These are phyloP conservation scores for Leccinum variabile DNA, from an alignment of 1,284 basidiomycete genomes.

Conservation along the genomic window DNA sequence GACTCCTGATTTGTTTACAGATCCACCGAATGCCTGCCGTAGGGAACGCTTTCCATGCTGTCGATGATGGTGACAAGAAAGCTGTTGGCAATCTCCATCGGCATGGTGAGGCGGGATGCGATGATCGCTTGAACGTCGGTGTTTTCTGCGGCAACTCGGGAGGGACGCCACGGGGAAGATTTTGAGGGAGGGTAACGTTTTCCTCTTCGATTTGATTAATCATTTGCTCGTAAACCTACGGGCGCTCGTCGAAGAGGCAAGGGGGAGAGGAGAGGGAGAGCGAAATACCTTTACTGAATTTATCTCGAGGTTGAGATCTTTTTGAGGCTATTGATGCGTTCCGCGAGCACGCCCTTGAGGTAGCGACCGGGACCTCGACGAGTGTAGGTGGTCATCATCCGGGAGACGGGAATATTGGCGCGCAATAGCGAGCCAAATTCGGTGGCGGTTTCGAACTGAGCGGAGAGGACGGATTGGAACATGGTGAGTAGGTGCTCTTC, in stretches of 20 bases:
- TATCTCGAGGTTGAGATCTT: slow-evolving; percentile 97
- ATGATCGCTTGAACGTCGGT: slow-evolving; percentile 97
- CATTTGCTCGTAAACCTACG: slow-evolving; percentile 95
- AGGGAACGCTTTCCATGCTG: slow-evolving; percentile 95
- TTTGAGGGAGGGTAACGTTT: slow-evolving; percentile 85
- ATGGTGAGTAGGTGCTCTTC: slow-evolving; percentile 99
- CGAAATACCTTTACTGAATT: slow-evolving; percentile 89
- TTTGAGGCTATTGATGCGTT: slow-evolving; percentile 96
- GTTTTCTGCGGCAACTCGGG: slow-evolving; percentile 94
- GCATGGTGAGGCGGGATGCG: slow-evolving; percentile 92
- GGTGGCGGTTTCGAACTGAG: slow-evolving; percentile 97
- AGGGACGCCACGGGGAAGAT: slow-evolving; percentile 88
- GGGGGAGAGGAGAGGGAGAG: not conserved
- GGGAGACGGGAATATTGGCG: slow-evolving; percentile 97
- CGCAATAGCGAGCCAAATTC: slow-evolving; percentile 97
- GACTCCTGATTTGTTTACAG: slow-evolving; percentile 96
- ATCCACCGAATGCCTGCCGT: slow-evolving; percentile 99
- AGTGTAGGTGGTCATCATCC: slow-evolving; percentile 99
- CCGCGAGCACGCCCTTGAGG: slow-evolving; percentile 93
- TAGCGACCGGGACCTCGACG: slow-evolving; percentile 97
- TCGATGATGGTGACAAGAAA: slow-evolving; percentile 98
- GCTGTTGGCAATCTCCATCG: slow-evolving; percentile 98
- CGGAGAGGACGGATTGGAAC: slow-evolving; percentile 97
- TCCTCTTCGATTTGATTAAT: slow-evolving; percentile 97
- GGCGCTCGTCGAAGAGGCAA: not conserved